Evolutionary conservation across 1,284 basidiomycete genomes (phyloP).

Genomic region (Phellinidium pouzarii): DNA sequence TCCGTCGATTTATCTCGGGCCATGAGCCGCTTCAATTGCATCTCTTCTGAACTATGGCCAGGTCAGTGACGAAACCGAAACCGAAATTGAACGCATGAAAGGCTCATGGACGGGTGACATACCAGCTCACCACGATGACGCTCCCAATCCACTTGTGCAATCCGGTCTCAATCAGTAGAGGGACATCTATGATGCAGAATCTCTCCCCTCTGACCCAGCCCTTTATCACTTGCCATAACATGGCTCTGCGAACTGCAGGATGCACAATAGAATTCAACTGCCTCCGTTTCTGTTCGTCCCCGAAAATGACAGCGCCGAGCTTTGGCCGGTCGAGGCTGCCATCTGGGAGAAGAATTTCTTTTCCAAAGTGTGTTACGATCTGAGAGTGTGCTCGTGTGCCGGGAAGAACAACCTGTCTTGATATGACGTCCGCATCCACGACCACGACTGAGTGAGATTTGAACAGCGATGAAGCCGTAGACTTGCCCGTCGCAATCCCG

Average conservation of each 20-base stretch:
- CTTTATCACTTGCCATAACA: constrained; percentile 63
- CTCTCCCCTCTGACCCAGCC: constrained; percentile 77
- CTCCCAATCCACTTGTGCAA: constrained; percentile 82
- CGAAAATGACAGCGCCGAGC: constrained; percentile 84
- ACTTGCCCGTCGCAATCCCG: constrained; percentile 95
- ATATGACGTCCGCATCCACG: constrained; percentile 89
- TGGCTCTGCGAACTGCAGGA: constrained; percentile 75
- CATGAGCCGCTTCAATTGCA: constrained; percentile 79
- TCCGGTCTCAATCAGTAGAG: constrained; percentile 87
- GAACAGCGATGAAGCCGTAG: constrained; percentile 79
- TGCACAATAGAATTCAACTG: constrained; percentile 85
- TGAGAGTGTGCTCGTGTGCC: constrained; percentile 68
- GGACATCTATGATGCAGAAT: constrained; percentile 85
- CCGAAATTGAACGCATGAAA: not conserved
- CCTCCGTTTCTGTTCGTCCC: constrained; percentile 64
- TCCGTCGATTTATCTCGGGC: constrained; percentile 53
- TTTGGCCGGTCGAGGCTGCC: constrained; percentile 79
- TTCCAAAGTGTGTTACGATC: constrained; percentile 72
- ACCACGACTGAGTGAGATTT: constrained; percentile 64
- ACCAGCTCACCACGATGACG: constrained; percentile 89
- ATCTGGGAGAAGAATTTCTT: constrained; percentile 57
- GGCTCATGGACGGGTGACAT: constrained; percentile 25
- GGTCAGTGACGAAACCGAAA: constrained; percentile 6
- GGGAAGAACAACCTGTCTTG: constrained; percentile 83
- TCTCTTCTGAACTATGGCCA: constrained; percentile 51